phyloP scores from a whole-genome alignment of 2,329 filamentous ascomycete species.

The Curvularia eragrostidis region DNA sequence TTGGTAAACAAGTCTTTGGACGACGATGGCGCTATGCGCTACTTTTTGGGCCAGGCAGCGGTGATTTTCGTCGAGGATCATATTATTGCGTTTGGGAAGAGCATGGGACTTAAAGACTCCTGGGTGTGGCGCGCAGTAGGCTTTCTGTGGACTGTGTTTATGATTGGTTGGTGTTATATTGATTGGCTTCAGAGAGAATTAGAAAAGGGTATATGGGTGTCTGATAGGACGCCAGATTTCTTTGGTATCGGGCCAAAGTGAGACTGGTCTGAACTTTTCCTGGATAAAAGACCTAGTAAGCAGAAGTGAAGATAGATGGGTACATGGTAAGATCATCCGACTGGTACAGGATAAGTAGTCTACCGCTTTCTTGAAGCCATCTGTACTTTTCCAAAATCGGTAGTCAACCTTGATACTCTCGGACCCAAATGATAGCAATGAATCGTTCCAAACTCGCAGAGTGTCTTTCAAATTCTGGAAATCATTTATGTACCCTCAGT shows the following conservation, averaged over 20 bases:
- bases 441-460: no score
- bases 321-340: background rate
- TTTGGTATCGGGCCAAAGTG: slow-evolving; percentile 31
- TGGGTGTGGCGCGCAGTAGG: slow-evolving; percentile 30
- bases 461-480: background rate
- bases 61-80: slow-evolving; percentile 43
- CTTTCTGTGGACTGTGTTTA: slow-evolving; percentile 30
- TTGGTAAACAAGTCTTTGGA: slow-evolving; percentile 17
- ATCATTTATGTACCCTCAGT: background rate
- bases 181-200: slow-evolving; percentile 14
- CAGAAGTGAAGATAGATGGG: background rate
- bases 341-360: background rate
- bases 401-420: no score
- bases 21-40: slow-evolving; percentile 24
- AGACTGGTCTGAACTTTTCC: background rate
- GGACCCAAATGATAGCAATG: no score
- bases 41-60: slow-evolving; percentile 34
- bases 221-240: slow-evolving; percentile 23
- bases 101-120: slow-evolving; percentile 24
- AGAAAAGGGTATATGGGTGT: slow-evolving; percentile 31
- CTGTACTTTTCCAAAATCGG: no score
- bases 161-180: slow-evolving; percentile 23
- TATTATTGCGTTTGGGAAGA: slow-evolving; percentile 32
- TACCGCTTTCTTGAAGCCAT: background rate
- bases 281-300: background rate